phyloP scores from a whole-genome alignment of 2,329 filamentous ascomycete genomes.

The Drechslerella dactyloides region DNA sequence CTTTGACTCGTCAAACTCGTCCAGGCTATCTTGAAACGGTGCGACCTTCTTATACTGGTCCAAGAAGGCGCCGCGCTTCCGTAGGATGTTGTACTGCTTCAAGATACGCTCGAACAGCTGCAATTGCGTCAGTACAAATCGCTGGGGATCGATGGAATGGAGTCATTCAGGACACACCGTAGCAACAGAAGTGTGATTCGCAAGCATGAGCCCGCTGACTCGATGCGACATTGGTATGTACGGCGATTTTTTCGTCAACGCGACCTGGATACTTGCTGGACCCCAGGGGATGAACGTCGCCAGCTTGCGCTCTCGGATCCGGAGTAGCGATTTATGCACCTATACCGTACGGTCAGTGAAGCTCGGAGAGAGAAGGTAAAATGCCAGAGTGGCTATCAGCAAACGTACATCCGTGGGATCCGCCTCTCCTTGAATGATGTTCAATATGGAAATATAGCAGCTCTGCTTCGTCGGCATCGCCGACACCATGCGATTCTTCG shows the following conservation, averaged over 20 bases:
- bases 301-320: slow-evolving; percentile 89
- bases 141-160: not conserved
- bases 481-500: slow-evolving; percentile 99
- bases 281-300: slow-evolving; percentile 99
- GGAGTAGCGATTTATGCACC: slow-evolving; percentile 94
- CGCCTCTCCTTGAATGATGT: slow-evolving; percentile 98
- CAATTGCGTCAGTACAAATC: not conserved
- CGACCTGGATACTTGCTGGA: slow-evolving; percentile 95
- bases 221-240: slow-evolving; percentile 93
- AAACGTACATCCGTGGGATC: slow-evolving; percentile 86
- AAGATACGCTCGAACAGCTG: slow-evolving; percentile 91
- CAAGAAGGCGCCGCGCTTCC: slow-evolving; percentile 95
- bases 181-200: slow-evolving; percentile 96
- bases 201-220: slow-evolving; percentile 95
- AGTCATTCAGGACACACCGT: slow-evolving; percentile 65
- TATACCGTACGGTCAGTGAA: slow-evolving; percentile 55
- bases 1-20: slow-evolving; percentile 94
- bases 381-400: too few relatives aligned
- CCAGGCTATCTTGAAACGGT: slow-evolving; percentile 86
- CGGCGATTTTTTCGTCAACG: slow-evolving; percentile 92
- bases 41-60: slow-evolving; percentile 96
- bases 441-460: slow-evolving; percentile 98
- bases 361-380: too few relatives aligned
- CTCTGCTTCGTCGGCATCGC: slow-evolving; percentile 94
- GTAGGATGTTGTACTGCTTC: slow-evolving; percentile 87